A percentile compares a stretch with the other conserved stretches of the same genome.
Evolutionary conservation across 495 filamentous ascomycete species (phyloP).

Genomic region (Ascodesmis nigricans): DNA sequence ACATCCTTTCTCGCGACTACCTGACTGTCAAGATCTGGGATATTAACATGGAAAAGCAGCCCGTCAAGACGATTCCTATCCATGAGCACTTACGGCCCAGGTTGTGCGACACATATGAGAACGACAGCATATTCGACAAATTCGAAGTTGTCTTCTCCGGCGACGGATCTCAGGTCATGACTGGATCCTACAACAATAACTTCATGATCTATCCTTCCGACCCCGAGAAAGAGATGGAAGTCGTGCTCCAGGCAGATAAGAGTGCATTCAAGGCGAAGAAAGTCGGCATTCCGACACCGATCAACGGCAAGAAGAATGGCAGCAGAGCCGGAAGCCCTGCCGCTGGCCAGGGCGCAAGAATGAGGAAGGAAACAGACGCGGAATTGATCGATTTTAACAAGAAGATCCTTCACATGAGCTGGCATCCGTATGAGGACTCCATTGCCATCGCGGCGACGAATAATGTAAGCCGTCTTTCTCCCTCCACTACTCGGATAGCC

Average conservation of each 20-base stretch:
- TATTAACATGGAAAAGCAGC: constrained; percentile 92
- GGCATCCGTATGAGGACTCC: constrained; percentile 98
- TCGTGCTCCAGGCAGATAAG: constrained; percentile 94
- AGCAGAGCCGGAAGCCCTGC: constrained; percentile 80
- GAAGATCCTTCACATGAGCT: constrained; percentile 99
- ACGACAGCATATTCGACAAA: constrained; percentile 98
- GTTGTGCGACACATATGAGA: constrained; percentile 95
- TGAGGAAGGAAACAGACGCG: constrained; percentile 97
- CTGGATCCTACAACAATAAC: constrained; percentile 98
- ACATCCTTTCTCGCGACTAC: constrained; percentile 94
- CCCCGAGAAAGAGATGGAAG: constrained; percentile 83
- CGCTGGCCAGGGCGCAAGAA: constrained; percentile 67
- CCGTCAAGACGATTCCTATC: constrained; percentile 95
- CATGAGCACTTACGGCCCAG: constrained; percentile 90
- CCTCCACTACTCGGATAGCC: background rate
- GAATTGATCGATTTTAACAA: constrained; percentile 99
- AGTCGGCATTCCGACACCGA: constrained; percentile 90
- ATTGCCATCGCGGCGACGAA: constrained; percentile 99
- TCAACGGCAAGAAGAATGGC: constrained; percentile 71
- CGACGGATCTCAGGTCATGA: constrained; percentile 98
- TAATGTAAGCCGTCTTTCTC: constrained; percentile 47
- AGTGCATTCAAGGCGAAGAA: constrained; percentile 99
- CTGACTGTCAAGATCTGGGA: constrained; percentile 99
- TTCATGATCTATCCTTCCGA: constrained; percentile 99
- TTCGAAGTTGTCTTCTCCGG: constrained; percentile 98